phyloP scores from a whole-genome alignment of 306 rosid species.

The Sindora glabra region DNA sequence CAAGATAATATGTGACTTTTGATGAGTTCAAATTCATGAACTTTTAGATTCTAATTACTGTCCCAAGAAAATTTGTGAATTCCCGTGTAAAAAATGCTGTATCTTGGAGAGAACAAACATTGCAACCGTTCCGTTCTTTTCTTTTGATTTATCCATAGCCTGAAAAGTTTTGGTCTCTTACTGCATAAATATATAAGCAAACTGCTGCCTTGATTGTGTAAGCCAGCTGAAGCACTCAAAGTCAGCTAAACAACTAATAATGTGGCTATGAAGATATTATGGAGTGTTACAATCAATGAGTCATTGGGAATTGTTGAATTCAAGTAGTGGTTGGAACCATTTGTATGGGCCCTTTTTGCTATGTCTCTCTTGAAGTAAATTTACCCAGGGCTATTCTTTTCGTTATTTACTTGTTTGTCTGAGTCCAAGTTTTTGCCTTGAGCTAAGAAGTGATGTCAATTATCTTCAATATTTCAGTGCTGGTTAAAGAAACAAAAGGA shows the following conservation, averaged over 20 bases:
- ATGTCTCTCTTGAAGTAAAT: too few relatives aligned
- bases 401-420: neutral
- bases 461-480: conserved; percentile 48
- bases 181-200: neutral
- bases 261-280: too few relatives aligned
- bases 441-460: neutral
- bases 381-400: neutral
- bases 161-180: neutral
- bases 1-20: neutral
- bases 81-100: neutral
- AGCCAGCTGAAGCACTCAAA: too few relatives aligned
- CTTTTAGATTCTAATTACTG: too few relatives aligned
- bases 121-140: neutral
- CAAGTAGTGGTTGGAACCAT: neutral
- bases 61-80: neutral
- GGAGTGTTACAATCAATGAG: neutral
- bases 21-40: too few relatives aligned
- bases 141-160: neutral
- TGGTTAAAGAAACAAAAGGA: conserved; percentile 99
- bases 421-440: neutral
- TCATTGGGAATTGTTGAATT: neutral
- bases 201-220: neutral
- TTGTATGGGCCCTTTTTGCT: too few relatives aligned
- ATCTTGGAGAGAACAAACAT: neutral
- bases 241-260: too few relatives aligned